Evolutionary conservation across 164 flowering plant species (phyloP), one percentile per base, ranked within the genome.

Genomic region (Vitis labrusca): DNA sequence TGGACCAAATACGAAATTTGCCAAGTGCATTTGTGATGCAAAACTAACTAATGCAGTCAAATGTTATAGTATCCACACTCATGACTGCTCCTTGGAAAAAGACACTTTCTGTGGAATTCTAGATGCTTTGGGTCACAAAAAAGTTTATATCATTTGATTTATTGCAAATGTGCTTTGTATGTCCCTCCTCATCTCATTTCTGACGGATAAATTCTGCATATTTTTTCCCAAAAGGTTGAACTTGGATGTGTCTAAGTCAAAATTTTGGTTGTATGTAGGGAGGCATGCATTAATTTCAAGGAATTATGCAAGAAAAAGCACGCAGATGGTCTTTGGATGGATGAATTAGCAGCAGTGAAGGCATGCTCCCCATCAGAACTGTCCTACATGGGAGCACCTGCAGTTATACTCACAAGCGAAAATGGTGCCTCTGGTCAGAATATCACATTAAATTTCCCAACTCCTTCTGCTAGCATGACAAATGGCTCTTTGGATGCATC

Each of bases 241-340:
- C 56, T 19, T n/a, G n/a, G 5, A 10, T 30, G 23, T 5, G 49
- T 52, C 15, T 44, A 48, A 67, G 49, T 15, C 17, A 16, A 60
- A 17, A 32, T 29, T 55, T 51, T 73, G 29, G 7, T 56, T 66
- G 64, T 62, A 29, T 82, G 75, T 65, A 89, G 93, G 82, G 86
- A 87, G 72, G 93, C 93, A 29, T 89, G 93, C 75, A 55, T 79
- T 50, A 81, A 76, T 71, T 89, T 89, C 81, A 82, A 70, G 73
- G 86, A 84, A 54, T 71, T 89, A 14, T 87, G 84, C 74, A 70
- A 80, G 69, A 84, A 75, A 73, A 87, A 89, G 79, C 85, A 79
- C 59, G 73, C 71, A n/a, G 91, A 87, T 59, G 73, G 81, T 15
- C 74, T 83, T 67, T 87, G 89, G 89, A 82, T 84, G 87, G 89